Percentiles rank a stretch among this genome's conserved stretches.
Conservation (phyloP, 305 asterid species). For the Solanum hybrid region DNA sequence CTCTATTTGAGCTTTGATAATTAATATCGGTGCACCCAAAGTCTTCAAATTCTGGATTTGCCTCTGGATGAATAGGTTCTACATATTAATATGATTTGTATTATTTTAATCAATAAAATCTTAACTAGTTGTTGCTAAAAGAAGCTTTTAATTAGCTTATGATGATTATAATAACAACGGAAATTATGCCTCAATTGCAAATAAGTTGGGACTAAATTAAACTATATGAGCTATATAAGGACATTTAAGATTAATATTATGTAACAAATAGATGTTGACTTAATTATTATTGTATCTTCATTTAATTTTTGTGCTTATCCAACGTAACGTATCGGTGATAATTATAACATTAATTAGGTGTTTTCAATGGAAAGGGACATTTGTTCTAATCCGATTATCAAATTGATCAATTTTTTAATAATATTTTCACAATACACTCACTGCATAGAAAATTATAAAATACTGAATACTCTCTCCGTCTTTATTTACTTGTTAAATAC, state of each 20-base stretch:
- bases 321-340: neutral
- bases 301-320: neutral
- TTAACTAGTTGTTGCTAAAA: neutral
- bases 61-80: neutral
- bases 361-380: neutral
- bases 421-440: neutral
- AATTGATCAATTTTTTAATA: neutral
- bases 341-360: neutral
- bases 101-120: neutral
- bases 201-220: neutral
- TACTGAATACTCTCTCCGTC: no score
- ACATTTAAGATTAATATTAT: neutral
- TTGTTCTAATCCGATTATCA: neutral
- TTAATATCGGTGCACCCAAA: no score
- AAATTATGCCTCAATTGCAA: neutral
- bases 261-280: neutral
- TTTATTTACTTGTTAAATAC: no score
- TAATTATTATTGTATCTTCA: neutral
- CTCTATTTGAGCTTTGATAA: no score
- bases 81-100: neutral
- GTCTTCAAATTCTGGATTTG: no score
- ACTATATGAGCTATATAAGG: neutral
- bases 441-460: neutral
- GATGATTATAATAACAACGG: neutral
- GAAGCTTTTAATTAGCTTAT: neutral